Percentiles rank a stretch among this genome's conserved stretches.
Conservation (phyloP, 257 asterid species). For the Solanum okadae region DNA sequence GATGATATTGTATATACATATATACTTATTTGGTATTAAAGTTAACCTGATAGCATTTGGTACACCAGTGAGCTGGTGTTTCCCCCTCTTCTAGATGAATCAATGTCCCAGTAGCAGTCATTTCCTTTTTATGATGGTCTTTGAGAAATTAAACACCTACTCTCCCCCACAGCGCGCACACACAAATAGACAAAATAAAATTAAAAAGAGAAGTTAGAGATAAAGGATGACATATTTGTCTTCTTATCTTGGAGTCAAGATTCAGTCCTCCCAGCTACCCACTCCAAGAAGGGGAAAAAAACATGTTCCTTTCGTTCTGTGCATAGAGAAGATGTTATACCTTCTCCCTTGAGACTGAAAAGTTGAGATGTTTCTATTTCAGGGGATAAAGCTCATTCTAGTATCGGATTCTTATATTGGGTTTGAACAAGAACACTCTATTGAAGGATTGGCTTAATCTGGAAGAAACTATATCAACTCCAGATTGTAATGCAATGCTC, state of each 20-base stretch:
- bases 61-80: neutral
- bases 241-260: neutral
- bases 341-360: neutral
- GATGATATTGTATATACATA: neutral
- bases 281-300: neutral
- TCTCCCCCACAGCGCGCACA: neutral
- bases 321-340: neutral
- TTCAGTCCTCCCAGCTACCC: neutral
- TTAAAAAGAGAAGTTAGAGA: neutral
- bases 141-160: neutral
- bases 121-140: neutral
- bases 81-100: neutral
- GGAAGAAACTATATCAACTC: neutral
- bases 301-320: neutral
- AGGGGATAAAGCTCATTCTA: slow-evolving; percentile 70
- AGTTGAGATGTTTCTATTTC: slow-evolving; percentile 9
- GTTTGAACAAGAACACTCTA: slow-evolving; percentile 50
- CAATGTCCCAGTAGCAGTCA: neutral
- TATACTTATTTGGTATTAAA: neutral
- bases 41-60: neutral
- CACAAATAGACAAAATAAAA: neutral
- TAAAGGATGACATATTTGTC: neutral
- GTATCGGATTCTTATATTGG: slow-evolving; percentile 85
- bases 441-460: slow-evolving; percentile 27
- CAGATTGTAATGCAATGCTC: neutral